phyloP scores from a whole-genome alignment of 2,329 filamentous ascomycete species.

The Gremmenia infestans region DNA sequence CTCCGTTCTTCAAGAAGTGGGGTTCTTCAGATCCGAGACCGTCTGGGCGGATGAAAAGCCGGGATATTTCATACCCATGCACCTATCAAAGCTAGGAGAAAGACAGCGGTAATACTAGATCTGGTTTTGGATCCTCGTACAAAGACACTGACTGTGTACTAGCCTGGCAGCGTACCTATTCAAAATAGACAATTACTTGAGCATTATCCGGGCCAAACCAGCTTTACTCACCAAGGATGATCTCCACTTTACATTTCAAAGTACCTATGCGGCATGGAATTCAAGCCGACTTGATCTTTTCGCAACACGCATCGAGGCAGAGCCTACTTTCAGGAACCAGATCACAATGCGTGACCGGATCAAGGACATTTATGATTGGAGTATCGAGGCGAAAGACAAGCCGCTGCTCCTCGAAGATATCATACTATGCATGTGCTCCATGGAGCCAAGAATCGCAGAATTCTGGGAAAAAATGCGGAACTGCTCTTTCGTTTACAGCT shows the following conservation, averaged over 20 bases:
- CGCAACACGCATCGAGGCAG: constrained; percentile 31
- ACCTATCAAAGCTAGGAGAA: constrained; percentile 29
- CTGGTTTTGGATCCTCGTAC: neutral
- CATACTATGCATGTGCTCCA: constrained; percentile 22
- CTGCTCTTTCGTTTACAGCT: neutral
- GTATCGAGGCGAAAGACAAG: neutral
- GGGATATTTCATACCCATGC: constrained; percentile 36
- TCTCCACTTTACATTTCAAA: constrained; percentile 33
- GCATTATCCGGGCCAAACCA: constrained; percentile 31
- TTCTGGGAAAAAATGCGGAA: neutral
- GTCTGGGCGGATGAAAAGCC: constrained; percentile 34
- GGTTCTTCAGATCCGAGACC: constrained; percentile 34
- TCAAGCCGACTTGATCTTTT: constrained; percentile 35
- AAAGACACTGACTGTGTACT: neutral
- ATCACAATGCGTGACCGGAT: constrained; percentile 17
- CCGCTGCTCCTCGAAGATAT: constrained; percentile 24
- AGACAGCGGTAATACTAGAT: constrained; percentile 31
- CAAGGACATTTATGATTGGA: neutral
- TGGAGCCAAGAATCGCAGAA: constrained; percentile 13
- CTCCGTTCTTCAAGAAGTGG: constrained; percentile 32
- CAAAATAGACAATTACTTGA: constrained; percentile 38
- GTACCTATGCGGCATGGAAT: constrained; percentile 36
- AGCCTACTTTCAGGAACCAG: constrained; percentile 31
- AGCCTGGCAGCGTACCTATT: constrained; percentile 34
- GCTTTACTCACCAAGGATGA: constrained; percentile 34